phyloP scores from a whole-genome alignment of 352 stramenopile species.

The Phytophthora pseudosyringae region DNA sequence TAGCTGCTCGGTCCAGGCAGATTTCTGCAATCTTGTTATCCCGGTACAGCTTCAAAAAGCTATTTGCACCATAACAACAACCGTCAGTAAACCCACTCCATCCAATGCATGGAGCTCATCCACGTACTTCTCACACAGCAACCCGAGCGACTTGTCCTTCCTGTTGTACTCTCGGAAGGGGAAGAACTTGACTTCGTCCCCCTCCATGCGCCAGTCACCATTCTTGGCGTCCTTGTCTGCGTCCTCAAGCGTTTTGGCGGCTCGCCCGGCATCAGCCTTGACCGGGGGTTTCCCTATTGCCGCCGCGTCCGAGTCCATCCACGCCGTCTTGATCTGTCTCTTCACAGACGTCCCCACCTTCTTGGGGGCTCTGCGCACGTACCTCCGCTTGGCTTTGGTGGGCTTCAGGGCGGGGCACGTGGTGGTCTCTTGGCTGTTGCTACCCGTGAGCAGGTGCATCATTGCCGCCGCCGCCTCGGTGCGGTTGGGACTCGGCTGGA shows the following conservation, averaged over 20 bases:
- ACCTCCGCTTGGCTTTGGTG: constrained; percentile 62
- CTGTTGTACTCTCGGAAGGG: constrained; percentile 88
- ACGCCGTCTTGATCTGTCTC: constrained; percentile 43
- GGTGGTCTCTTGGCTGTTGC: constrained; percentile 17
- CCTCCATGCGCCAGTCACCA: constrained; percentile 39
- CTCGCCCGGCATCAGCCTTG: constrained; percentile 9
- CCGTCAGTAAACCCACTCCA: constrained; percentile 7
- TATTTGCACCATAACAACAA: constrained; percentile 27
- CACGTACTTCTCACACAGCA: constrained; percentile 88
- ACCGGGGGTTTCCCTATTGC: constrained; percentile 12
- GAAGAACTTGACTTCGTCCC: constrained; percentile 56
- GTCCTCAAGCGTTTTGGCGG: constrained; percentile 8
- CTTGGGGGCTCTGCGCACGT: constrained; percentile 65
- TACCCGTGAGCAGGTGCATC: constrained; percentile 72
- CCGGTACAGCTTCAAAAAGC: constrained; percentile 81
- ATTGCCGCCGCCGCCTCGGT: constrained; percentile 80
- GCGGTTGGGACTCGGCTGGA: constrained; percentile 79
- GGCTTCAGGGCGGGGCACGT: constrained; percentile 22
- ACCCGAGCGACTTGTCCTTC: constrained; percentile 87
- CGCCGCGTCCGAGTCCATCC: constrained; percentile 23
- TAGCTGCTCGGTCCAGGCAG: constrained; percentile 72
- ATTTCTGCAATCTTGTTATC: constrained; percentile 76
- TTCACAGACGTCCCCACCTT: constrained; percentile 52
- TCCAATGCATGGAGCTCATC: neutral
- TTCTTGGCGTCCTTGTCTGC: constrained; percentile 27